These are phyloP conservation scores for Exophiala sp. DNA, from an alignment of 2,329 filamentous ascomycete species.

Conservation along the genomic window DNA sequence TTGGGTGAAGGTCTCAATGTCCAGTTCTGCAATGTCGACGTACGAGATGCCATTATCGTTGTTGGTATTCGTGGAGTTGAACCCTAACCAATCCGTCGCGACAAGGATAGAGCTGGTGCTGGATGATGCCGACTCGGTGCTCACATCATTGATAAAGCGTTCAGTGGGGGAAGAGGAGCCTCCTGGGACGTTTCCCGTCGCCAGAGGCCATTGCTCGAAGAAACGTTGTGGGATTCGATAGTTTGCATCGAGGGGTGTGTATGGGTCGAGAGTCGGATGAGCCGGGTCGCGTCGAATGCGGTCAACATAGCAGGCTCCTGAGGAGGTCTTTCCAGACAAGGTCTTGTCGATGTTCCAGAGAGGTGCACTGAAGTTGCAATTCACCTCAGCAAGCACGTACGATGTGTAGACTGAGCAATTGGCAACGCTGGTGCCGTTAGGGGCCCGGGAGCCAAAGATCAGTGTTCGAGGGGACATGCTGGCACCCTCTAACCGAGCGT, in stretches of 20 bases:
- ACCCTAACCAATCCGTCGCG: conserved; percentile 4
- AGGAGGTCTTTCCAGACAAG: not conserved
- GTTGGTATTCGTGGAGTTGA: not conserved
- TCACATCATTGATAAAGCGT: conserved; percentile 5
- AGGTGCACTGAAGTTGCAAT: conserved; percentile 5
- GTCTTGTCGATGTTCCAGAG: conserved; percentile 7
- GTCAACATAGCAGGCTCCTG: conserved; percentile 1
- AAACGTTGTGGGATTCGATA: conserved; percentile 3
- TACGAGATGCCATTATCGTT: not conserved
- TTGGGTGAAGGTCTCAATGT: conserved; percentile 1
- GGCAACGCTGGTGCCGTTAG: not conserved
- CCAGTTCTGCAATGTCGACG: not conserved
- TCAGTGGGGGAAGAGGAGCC: conserved; percentile 1
- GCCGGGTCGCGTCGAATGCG: not conserved
- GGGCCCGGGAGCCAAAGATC: conserved; percentile 4
- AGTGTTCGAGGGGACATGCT: not conserved
- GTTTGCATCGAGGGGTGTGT: not conserved
- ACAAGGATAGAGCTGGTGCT: conserved; percentile 5
- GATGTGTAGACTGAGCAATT: not conserved
- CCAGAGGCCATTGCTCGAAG: conserved; percentile 1
- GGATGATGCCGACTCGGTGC: not conserved
- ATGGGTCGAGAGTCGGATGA: not conserved
- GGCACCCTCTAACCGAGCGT: not conserved
- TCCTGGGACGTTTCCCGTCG: not conserved
- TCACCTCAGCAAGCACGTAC: conserved; percentile 1